Evolutionary conservation across 768 basidiomycete genomes (phyloP), one percentile per base, ranked within the genome.

Genomic region (Kwoniella europaea): DNA sequence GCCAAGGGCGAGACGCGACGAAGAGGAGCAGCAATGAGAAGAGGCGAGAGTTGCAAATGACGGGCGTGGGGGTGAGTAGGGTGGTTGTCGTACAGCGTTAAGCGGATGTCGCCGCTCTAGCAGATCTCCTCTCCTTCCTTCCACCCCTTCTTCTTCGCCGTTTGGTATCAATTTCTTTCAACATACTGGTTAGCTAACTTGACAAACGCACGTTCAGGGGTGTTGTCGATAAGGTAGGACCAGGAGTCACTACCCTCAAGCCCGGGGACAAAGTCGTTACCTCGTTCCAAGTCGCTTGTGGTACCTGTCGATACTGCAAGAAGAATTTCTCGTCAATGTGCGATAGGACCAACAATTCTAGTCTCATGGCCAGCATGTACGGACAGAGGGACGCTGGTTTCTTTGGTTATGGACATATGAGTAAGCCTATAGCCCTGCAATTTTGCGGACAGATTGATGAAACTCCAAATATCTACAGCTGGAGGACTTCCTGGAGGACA

Each of bases 281-380:
- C 24, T 92, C 65, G 91, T 92, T 92, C 88, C 90, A 91, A 78
- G 89, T 90, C 63, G 90, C 90, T 0, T 92, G 91, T 74, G 90
- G 91, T 2, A 74, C 86, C 60, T 91, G 91, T 83, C 82, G 86
- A 56, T 92, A 88, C 82, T 92, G 91, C 87, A 84, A 91, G 82
- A 82, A 91, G 81, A 91, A 90, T 75, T 85, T 90, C 0, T 90
- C 89, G 0, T 89, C 89, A 1, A 88, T 91, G 80, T 93, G 91
- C 79, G 89, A 91, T 68, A 82, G 85, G n/a, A 92, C 90, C 10
- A 91, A 91, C 82, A 86, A 87, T 61, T 89, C 89, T 3, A 86
- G 86, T 86, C 87, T 78, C 71, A 87, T 86, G 69, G 46, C 55
- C 56, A 66, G 52, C 63, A 74, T 78, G 74, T 69, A 80, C 63